phyloP scores from a whole-genome alignment of 257 asterid species.

The Scutellaria galericulata region DNA sequence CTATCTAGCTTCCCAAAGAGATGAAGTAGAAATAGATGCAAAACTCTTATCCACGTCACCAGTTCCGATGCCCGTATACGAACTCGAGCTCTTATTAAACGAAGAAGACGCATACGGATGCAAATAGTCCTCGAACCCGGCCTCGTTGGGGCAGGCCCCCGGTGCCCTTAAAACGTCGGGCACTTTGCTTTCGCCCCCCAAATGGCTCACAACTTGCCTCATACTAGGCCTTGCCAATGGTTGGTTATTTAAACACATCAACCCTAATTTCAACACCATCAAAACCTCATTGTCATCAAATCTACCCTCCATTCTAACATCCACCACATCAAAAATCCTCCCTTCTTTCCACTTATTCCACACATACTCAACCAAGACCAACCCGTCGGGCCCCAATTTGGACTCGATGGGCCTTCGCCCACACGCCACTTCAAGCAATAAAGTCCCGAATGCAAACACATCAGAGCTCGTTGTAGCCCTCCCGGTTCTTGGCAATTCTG shows the following conservation, averaged over 20 bases:
- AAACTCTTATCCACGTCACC: slow-evolving; percentile 48
- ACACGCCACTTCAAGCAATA: slow-evolving; percentile 57
- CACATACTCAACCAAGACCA: slow-evolving; percentile 55
- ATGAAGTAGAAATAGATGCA: slow-evolving; percentile 43
- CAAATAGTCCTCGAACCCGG: slow-evolving; percentile 57
- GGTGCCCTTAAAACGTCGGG: slow-evolving; percentile 48
- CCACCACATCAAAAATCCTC: slow-evolving; percentile 52
- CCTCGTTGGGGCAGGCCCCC: slow-evolving; percentile 31
- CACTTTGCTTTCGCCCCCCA: slow-evolving; percentile 48
- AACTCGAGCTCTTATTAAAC: slow-evolving; percentile 39
- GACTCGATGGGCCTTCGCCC: slow-evolving; percentile 68
- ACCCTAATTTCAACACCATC: slow-evolving; percentile 58
- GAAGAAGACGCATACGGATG: slow-evolving; percentile 56
- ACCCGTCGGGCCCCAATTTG: slow-evolving; percentile 45
- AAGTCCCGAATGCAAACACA: slow-evolving; percentile 62
- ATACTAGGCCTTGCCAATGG: slow-evolving; percentile 53
- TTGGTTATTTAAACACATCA: slow-evolving; percentile 51
- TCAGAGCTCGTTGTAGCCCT: slow-evolving; percentile 60
- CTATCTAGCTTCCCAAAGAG: slow-evolving; percentile 50
- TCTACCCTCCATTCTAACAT: slow-evolving; percentile 41
- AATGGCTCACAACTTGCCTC: slow-evolving; percentile 56
- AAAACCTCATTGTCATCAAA: slow-evolving; percentile 43
- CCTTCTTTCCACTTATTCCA: slow-evolving; percentile 53
- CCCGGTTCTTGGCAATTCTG: slow-evolving; percentile 63
- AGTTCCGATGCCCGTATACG: slow-evolving; percentile 20